Base-by-base conservation (phyloP, 306 rosid genomes). In the Fagus sylvatica region DNA sequence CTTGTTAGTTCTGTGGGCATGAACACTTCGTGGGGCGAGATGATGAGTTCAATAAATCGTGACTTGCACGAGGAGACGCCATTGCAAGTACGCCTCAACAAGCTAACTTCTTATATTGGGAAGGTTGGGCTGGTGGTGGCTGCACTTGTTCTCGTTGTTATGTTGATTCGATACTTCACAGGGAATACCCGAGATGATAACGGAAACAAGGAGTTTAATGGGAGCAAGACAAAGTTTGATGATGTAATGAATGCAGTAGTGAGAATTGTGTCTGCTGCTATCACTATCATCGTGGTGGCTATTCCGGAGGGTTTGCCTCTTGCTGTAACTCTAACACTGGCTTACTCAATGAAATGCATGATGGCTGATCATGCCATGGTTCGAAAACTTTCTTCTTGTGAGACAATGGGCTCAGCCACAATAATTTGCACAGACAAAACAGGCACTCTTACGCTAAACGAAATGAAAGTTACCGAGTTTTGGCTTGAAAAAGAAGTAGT, bases 321-420 rank as follows among this genome's bases (percentile, higher is more conserved):
- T 0, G 82, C 79, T 48, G 75, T 80, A 43, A 80, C 75, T 68
- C 59, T 80, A 34, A 80, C 79, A 67, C 57, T 80, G 16, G 79
- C 83, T 54, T 80, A 54, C 39, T 80, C 79, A 6, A 80, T 80
- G 83, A 74, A 74, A 66, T 43, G 60, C n/a, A 73, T 80, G 79
- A 80, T 73, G 83, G 68, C 48, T 4, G 83, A 80, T 65, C 48
- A 80, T 67, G 83, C 83, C 19, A 68, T 74, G 83, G 75, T 80
- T 11, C 3, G 78, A 28, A 79, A 79, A 34, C 78, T 79, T 15
- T 78, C 82, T 3, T 76, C 82, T 56, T 78, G 82, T 15, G 82
- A 78, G 39, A 78, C 82, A 2, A 62, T 78, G 82, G 82, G 82
- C 33, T 72, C 77, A 0, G 74, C 78, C 22, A 79, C 82, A 4